phyloP scores from a whole-genome alignment of 1,139 yeast species.

The Geotrichum siamense region DNA sequence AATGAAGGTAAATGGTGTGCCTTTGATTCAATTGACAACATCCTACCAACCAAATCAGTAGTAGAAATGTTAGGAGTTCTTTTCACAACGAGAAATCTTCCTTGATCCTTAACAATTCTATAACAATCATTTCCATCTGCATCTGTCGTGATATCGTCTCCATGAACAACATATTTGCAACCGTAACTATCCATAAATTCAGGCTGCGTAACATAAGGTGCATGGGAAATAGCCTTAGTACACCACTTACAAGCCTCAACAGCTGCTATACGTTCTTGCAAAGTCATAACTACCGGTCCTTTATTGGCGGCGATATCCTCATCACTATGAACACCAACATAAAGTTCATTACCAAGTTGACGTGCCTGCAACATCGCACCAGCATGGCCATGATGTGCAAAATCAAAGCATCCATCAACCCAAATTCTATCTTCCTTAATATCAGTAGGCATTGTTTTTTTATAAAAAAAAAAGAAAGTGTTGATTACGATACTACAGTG shows the following conservation, averaged over 20 bases:
- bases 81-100: slow-evolving; percentile 82
- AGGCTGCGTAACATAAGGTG: slow-evolving; percentile 96
- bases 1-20: slow-evolving; percentile 49
- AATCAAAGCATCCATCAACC: slow-evolving; percentile 98
- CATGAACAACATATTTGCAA: slow-evolving; percentile 89
- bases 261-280: slow-evolving; percentile 71
- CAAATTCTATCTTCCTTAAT: slow-evolving; percentile 42
- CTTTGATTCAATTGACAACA: slow-evolving; percentile 50
- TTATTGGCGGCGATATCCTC: slow-evolving; percentile 74
- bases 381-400: slow-evolving; percentile 96
- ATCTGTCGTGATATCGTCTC: slow-evolving; percentile 95
- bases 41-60: slow-evolving; percentile 90
- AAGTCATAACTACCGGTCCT: slow-evolving; percentile 89
- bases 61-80: slow-evolving; percentile 92
- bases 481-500: too few relatives aligned
- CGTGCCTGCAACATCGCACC: slow-evolving; percentile 95
- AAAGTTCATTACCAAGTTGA: slow-evolving; percentile 63
- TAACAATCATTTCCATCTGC: slow-evolving; percentile 93
- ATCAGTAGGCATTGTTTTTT: background rate
- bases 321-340: slow-evolving; percentile 88
- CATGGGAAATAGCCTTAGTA: slow-evolving; percentile 60
- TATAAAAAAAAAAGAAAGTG: too few relatives aligned
- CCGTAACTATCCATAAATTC: slow-evolving; percentile 62
- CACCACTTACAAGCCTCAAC: slow-evolving; percentile 92
- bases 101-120: slow-evolving; percentile 71